phyloP scores from a whole-genome alignment of 1,139 yeast genomes.

The Diutina pseudorugosa region DNA sequence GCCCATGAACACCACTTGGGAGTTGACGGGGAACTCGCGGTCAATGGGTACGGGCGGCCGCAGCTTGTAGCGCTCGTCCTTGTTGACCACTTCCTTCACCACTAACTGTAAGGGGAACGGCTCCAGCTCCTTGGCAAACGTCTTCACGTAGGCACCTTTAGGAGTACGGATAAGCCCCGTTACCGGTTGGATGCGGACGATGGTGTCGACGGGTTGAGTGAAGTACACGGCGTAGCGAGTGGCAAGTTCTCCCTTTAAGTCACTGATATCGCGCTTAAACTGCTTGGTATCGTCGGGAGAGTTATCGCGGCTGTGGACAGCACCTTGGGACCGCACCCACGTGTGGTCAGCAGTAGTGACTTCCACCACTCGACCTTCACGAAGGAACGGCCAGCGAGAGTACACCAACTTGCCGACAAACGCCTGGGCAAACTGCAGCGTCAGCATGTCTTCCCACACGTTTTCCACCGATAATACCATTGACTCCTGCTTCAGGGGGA shows the following conservation, averaged over 20 bases:
- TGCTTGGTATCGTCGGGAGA: constrained; percentile 26
- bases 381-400: constrained; percentile 80
- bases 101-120: constrained; percentile 65
- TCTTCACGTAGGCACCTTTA: constrained; percentile 71
- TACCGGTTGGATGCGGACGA: constrained; percentile 64
- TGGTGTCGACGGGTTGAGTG: constrained; percentile 26
- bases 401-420: constrained; percentile 51
- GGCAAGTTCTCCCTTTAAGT: constrained; percentile 24
- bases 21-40: constrained; percentile 67
- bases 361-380: constrained; percentile 63
- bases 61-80: constrained; percentile 64
- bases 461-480: constrained; percentile 55
- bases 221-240: neutral
- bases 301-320: constrained; percentile 22
- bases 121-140: constrained; percentile 40
- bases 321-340: constrained; percentile 13
- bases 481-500: constrained; percentile 75
- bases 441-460: constrained; percentile 32
- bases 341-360: constrained; percentile 47
- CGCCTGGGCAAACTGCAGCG: constrained; percentile 48
- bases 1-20: constrained; percentile 74
- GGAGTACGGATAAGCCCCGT: constrained; percentile 61
- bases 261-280: constrained; percentile 39
- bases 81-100: constrained; percentile 62
- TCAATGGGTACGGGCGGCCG: constrained; percentile 68